These are phyloP conservation scores for Dactylorhiza incarnata DNA, from an alignment of 106 monocot genomes.

Conservation along the genomic window DNA sequence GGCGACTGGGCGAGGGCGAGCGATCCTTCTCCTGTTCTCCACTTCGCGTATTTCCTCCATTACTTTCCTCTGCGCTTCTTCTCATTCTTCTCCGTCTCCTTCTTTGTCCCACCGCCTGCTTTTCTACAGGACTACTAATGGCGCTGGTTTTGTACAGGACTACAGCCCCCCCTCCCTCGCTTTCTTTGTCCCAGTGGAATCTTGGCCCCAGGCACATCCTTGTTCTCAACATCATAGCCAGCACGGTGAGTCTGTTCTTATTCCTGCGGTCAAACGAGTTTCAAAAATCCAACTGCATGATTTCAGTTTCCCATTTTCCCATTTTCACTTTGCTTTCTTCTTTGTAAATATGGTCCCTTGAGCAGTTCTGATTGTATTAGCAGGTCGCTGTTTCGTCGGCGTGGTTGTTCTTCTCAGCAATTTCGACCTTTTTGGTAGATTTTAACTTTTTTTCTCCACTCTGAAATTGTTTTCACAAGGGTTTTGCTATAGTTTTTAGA, in stretches of 20 bases:
- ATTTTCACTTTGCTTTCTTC: background rate
- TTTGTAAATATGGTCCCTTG: background rate
- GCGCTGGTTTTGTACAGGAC: background rate
- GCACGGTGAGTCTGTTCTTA: constrained; percentile 23
- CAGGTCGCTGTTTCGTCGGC: constrained; percentile 62
- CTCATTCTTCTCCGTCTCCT: background rate
- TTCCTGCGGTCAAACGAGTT: background rate
- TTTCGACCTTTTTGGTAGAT: constrained; percentile 59
- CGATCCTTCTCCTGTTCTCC: too few species aligned
- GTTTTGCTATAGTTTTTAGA: background rate
- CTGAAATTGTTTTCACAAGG: too few species aligned
- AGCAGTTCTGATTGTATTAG: background rate
- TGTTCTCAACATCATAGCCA: constrained; percentile 44
- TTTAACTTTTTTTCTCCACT: background rate
- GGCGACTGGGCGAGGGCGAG: too few species aligned
- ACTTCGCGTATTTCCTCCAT: too few species aligned
- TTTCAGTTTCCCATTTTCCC: background rate
- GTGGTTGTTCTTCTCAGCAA: constrained; percentile 63
- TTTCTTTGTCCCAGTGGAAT: constrained; percentile 20
- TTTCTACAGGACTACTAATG: background rate
- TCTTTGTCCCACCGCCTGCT: background rate
- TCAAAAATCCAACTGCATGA: background rate
- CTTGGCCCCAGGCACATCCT: constrained; percentile 35
- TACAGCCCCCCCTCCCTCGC: constrained; percentile 5
- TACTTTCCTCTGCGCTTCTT: background rate